Percentiles rank a stretch among this genome's conserved stretches.
Evolutionary conservation across 768 basidiomycete species (phyloP).

Genomic region (Hygrocybe coccinea): DNA sequence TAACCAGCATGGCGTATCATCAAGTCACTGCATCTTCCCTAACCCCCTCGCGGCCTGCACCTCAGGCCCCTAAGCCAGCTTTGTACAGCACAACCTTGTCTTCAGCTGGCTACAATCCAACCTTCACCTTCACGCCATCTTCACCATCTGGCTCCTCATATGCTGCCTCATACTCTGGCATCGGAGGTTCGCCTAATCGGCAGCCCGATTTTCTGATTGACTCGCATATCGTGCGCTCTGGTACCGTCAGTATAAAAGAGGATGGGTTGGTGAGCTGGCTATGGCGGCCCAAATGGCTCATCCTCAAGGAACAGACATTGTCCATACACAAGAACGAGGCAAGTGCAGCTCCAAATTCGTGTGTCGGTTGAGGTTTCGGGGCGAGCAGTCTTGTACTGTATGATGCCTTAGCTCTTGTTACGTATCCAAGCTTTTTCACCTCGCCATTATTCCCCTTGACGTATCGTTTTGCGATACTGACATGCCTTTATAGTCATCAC

Average conservation of each 20-base stretch:
- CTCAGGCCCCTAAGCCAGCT: conserved; percentile 15
- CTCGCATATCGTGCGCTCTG: conserved; percentile 57
- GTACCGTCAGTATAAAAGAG: conserved; percentile 86
- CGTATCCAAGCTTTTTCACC: neutral
- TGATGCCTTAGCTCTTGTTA: neutral
- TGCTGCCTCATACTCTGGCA: conserved; percentile 66
- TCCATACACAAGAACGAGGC: conserved; percentile 92
- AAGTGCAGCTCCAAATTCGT: conserved; percentile 22
- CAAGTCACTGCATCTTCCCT: conserved; percentile 1
- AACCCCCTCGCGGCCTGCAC: conserved; percentile 1
- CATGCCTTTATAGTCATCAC: conserved; percentile 38
- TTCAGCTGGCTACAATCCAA: conserved; percentile 54
- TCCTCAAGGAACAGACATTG: conserved; percentile 75
- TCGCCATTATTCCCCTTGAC: neutral
- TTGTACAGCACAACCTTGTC: conserved; percentile 43
- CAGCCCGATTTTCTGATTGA: conserved; percentile 31
- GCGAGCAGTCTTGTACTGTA: neutral
- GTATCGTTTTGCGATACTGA: neutral
- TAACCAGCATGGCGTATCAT: neutral
- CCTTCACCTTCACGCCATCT: conserved; percentile 49
- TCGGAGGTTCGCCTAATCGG: conserved; percentile 74
- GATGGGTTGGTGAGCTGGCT: conserved; percentile 89
- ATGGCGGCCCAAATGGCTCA: conserved; percentile 87
- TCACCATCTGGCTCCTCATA: conserved; percentile 58
- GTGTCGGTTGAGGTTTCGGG: neutral